Conservation (phyloP, 2,329 filamentous ascomycete species). For the Penicillium crustosum region DNA sequence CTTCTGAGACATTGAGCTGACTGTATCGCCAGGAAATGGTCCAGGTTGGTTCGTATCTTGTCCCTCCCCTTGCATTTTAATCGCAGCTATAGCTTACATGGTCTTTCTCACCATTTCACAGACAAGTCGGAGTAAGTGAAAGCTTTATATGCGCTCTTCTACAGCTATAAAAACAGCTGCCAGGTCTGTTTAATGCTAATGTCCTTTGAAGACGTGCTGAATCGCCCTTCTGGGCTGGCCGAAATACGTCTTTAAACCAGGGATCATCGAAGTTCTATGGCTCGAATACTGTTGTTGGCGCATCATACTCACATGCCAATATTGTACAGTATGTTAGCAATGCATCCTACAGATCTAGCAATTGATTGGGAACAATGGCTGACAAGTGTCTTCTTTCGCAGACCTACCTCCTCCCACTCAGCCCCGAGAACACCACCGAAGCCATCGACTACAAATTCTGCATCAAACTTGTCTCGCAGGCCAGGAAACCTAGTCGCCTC, state of each 20-base stretch:
- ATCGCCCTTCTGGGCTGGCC: conserved; percentile 82
- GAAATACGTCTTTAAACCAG: conserved; percentile 54
- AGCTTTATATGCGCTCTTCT: neutral
- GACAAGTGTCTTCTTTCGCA: conserved; percentile 16
- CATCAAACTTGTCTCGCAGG: conserved; percentile 50
- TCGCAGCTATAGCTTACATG: conserved; percentile 34
- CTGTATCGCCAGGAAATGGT: conserved; percentile 81
- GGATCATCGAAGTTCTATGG: conserved; percentile 60
- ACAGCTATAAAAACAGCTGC: neutral
- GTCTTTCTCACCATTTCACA: conserved; percentile 5
- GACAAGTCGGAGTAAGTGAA: conserved; percentile 27
- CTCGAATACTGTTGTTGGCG: conserved; percentile 77
- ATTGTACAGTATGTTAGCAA: conserved; percentile 69
- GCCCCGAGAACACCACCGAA: conserved; percentile 73
- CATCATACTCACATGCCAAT: conserved; percentile 94
- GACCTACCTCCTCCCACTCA: conserved; percentile 31
- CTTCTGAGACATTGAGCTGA: conserved; percentile 13
- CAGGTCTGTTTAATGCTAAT: conserved; percentile 7
- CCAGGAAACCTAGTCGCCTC: conserved; percentile 33
- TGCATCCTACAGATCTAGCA: conserved; percentile 59
- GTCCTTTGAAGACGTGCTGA: conserved; percentile 61
- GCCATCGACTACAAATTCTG: conserved; percentile 56
- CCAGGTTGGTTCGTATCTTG: conserved; percentile 82
- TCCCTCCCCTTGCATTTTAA: conserved; percentile 22
- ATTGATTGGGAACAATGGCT: conserved; percentile 12